Conservation (phyloP, 163 green algal genomes). For the Scenedesmus sp. region DNA sequence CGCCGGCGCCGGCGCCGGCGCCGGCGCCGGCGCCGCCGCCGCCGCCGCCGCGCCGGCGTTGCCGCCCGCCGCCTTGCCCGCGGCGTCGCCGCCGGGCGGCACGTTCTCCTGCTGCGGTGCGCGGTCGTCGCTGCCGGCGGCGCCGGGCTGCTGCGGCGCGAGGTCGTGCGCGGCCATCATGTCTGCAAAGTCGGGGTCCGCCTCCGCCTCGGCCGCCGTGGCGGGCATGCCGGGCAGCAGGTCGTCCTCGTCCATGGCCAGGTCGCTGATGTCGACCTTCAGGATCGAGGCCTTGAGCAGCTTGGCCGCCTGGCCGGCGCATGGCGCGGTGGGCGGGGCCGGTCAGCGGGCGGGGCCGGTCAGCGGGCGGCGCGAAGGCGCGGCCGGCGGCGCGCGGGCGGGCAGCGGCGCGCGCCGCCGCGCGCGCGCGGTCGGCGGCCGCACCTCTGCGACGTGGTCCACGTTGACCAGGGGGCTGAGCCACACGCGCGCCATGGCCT, state of each 20-base stretch:
- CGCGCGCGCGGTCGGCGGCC: too few species aligned
- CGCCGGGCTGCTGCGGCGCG: conserved; percentile 16
- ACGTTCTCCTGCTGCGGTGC: conserved; percentile 17
- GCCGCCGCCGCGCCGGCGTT: background rate
- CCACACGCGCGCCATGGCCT: conserved; percentile 91
- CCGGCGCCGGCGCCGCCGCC: background rate
- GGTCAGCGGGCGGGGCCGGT: too few species aligned
- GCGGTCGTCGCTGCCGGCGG: background rate
- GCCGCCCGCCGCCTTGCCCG: conserved; percentile 1
- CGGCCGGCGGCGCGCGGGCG: too few species aligned
- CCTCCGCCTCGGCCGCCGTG: background rate
- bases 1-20: too few species aligned
- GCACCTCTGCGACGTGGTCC: conserved; percentile 67
- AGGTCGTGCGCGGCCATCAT: conserved; percentile 43
- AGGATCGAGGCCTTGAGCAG: conserved; percentile 65
- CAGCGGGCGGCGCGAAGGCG: too few species aligned
- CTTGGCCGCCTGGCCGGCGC: conserved; percentile 59
- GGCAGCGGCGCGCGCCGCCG: too few species aligned
- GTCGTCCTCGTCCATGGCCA: conserved; percentile 56
- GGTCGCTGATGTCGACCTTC: conserved; percentile 62
- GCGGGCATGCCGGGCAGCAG: conserved; percentile 22
- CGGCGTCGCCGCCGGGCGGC: conserved; percentile 1
- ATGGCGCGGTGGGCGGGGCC: too few species aligned
- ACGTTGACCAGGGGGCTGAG: conserved; percentile 51
- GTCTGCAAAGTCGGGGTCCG: conserved; percentile 13